Base-by-base conservation (phyloP, 2,329 filamentous ascomycete species). In the Pestalotiopsis sp. region DNA sequence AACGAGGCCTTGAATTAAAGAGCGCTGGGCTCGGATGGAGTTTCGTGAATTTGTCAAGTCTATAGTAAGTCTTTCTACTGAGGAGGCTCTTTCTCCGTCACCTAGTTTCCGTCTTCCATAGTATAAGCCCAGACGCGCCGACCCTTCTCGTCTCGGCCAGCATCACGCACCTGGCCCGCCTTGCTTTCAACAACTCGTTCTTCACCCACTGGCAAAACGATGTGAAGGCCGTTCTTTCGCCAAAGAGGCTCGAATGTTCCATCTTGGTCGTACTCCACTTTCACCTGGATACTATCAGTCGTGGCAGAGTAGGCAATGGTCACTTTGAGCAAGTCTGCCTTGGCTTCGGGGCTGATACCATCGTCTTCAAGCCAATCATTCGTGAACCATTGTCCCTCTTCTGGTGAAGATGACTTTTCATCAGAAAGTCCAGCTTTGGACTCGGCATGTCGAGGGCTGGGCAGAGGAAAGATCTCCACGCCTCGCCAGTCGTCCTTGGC, bases 401-500 rank as follows among this genome's bases (percentile, higher is more conserved):
- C n/a, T 3, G 30, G 11, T 1, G 58, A 39, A 10, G 58, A 35
- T 10, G 30, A 13, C 17, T 39, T n/a, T 5, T 17, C 58, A 20
- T 20, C 38, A 2, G n/a, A 26, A 26, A 6, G 11, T 11, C 38
- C 40, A 38, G 26, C 22, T n/a, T 9, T 11, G 5, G 58, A 60
- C 58, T 70, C 52, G 24, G 70, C 64, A n/a, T 67, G 63, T 44
- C 64, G 65, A 22, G 65, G 56, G 0, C 69, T 44, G 1, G 71
- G 74, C 0, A 80, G 78, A 0, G 81, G 81, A 70, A 83, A 82
- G 24, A 84, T 80, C 70, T 83, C 82, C 0, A 83, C 75, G 0
- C 76, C 81, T 3, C 81, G 77, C 71, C 78, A 82, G 70, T 83
- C 81, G 30, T 83, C 81, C 4, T 79, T 74, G 0, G 78, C 80